Conservation (phyloP, 1,284 basidiomycete genomes). For the Singerocomus rubriflavus region DNA sequence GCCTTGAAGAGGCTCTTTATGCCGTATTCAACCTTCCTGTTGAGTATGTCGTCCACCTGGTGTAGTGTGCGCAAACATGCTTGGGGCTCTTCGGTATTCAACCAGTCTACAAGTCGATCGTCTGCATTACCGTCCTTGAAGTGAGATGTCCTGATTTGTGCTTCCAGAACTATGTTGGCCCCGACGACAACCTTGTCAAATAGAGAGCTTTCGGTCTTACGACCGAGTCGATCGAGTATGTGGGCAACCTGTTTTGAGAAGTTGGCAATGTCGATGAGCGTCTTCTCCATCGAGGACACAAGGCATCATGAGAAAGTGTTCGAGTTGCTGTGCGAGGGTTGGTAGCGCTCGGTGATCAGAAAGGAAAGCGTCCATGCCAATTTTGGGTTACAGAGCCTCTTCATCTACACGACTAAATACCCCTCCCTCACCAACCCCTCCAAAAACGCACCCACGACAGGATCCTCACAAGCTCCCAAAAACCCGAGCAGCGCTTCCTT, state of each 20-base stretch:
- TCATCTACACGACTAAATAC: conserved; percentile 27
- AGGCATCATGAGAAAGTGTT: too few species aligned
- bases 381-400: too few species aligned
- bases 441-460: conserved; percentile 42
- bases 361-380: too few species aligned
- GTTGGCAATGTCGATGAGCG: too few species aligned
- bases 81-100: conserved; percentile 1
- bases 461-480: conserved; percentile 34
- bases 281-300: too few species aligned
- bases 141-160: not conserved
- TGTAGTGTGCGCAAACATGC: conserved; percentile 1
- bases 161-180: not conserved
- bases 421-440: conserved; percentile 41
- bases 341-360: too few species aligned
- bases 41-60: not conserved
- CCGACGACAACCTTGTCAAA: too few species aligned
- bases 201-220: too few species aligned
- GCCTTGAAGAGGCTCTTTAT: not conserved
- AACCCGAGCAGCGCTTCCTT: conserved; percentile 38
- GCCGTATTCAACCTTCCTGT: not conserved
- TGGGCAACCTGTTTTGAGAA: too few species aligned
- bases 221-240: too few species aligned
- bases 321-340: too few species aligned
- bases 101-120: conserved; percentile 9
- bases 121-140: not conserved